Evolutionary conservation across 2,329 filamentous ascomycete genomes (phyloP).

Genomic region (Aureobasidium namibiae): DNA sequence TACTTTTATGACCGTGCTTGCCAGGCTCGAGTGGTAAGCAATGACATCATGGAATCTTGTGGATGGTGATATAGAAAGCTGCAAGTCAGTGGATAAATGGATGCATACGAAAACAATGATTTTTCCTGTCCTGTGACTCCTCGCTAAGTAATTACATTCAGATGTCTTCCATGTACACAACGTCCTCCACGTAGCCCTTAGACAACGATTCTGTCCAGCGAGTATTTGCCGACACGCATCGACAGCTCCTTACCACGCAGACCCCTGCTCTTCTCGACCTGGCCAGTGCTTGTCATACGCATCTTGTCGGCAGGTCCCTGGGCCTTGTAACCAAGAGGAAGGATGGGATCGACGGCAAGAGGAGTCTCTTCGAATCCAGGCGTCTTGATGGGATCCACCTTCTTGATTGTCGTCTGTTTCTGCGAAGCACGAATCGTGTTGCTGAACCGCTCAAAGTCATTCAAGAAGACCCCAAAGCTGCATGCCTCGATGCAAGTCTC

Average conservation of each 20-base stretch:
- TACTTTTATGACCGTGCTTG: neutral
- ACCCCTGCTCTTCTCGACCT: slow-evolving; percentile 58
- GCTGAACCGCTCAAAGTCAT: slow-evolving; percentile 56
- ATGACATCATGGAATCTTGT: slow-evolving; percentile 8
- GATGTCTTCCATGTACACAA: neutral
- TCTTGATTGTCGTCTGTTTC: slow-evolving; percentile 24
- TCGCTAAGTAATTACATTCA: slow-evolving; percentile 12
- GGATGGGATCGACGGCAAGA: slow-evolving; percentile 36
- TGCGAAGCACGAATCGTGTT: slow-evolving; percentile 9
- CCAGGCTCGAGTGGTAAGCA: neutral
- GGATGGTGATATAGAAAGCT: neutral
- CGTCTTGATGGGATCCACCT: slow-evolving; percentile 25
- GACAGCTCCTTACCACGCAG: slow-evolving; percentile 72
- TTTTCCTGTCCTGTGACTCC: slow-evolving; percentile 11
- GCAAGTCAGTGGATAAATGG: neutral
- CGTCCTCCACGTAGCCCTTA: neutral
- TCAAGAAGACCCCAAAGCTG: slow-evolving; percentile 55
- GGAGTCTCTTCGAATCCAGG: slow-evolving; percentile 43
- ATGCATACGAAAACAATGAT: slow-evolving; percentile 4
- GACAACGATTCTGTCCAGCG: slow-evolving; percentile 61
- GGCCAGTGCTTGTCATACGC: slow-evolving; percentile 23
- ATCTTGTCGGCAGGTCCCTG: slow-evolving; percentile 33
- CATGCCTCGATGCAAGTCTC: slow-evolving; percentile 64
- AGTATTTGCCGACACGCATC: slow-evolving; percentile 74
- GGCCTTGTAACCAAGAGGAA: slow-evolving; percentile 67